Conservation (phyloP, 176 grass and related monocot genomes). For the Avena insularis region DNA sequence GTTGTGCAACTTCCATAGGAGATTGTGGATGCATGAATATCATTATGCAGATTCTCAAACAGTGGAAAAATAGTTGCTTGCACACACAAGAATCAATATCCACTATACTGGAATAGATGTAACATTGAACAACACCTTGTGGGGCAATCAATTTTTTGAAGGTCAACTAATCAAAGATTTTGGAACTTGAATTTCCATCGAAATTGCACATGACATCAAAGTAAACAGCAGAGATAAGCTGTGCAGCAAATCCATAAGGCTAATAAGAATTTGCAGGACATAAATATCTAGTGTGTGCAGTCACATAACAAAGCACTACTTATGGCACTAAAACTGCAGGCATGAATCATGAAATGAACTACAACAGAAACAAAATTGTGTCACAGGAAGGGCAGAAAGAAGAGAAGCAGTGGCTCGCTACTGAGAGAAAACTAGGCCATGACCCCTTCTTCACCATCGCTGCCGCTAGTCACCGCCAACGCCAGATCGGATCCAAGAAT, state of each 20-base stretch:
- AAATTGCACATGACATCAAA: background rate
- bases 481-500: no score
- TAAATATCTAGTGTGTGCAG: background rate
- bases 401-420: no score
- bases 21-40: background rate
- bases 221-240: no score
- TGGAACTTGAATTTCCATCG: background rate
- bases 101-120: background rate
- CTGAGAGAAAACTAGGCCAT: no score
- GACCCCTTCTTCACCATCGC: no score
- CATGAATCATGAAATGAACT: no score
- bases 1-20: conserved; percentile 1
- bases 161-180: background rate
- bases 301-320: background rate
- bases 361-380: no score
- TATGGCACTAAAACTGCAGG: no score
- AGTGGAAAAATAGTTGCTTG: background rate
- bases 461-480: no score
- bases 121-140: background rate
- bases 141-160: background rate
- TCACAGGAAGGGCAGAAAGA: no score
- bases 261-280: background rate
- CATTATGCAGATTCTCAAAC: background rate
- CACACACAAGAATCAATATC: background rate
- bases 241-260: no score